Percentiles rank a stretch among this genome's conserved stretches.
Evolutionary conservation across 2,329 filamentous ascomycete species (phyloP).

Genomic region (Emergomyces orientalis): DNA sequence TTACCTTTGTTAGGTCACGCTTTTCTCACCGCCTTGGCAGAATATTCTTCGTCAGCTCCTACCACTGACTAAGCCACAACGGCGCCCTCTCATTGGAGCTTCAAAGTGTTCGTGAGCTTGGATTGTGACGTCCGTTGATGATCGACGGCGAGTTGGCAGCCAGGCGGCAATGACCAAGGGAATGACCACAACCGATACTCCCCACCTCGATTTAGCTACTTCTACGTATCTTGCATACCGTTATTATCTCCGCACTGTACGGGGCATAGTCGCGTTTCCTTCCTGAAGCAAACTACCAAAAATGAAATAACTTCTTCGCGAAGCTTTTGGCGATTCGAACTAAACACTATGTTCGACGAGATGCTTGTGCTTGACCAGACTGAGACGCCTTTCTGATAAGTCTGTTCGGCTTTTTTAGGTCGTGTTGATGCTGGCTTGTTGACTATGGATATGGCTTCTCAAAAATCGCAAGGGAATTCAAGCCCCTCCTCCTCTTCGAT

Average conservation of each 20-base stretch:
- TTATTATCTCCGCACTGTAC: background rate
- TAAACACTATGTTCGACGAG: background rate
- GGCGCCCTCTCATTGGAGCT: conserved; percentile 8
- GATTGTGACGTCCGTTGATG: conserved; percentile 10
- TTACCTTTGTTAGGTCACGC: background rate
- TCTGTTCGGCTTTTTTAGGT: background rate
- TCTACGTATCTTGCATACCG: background rate
- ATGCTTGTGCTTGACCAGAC: background rate
- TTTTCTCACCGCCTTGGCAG: conserved; percentile 10
- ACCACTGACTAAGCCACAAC: background rate
- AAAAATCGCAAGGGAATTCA: conserved; percentile 29
- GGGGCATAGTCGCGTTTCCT: background rate
- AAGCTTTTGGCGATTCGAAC: background rate
- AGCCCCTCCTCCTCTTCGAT: conserved; percentile 39
- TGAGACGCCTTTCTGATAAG: background rate
- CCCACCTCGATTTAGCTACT: background rate
- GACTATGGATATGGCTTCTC: conserved; percentile 26
- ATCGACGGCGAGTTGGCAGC: conserved; percentile 1
- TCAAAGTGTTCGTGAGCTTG: background rate
- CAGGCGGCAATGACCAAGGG: background rate
- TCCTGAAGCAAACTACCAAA: background rate
- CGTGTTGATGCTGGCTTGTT: background rate
- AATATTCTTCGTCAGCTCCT: background rate
- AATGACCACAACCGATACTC: background rate
- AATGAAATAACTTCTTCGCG: background rate